These are phyloP conservation scores for Simmondsia chinensis DNA, from an alignment of 148 eudicot species.

Conservation along the genomic window DNA sequence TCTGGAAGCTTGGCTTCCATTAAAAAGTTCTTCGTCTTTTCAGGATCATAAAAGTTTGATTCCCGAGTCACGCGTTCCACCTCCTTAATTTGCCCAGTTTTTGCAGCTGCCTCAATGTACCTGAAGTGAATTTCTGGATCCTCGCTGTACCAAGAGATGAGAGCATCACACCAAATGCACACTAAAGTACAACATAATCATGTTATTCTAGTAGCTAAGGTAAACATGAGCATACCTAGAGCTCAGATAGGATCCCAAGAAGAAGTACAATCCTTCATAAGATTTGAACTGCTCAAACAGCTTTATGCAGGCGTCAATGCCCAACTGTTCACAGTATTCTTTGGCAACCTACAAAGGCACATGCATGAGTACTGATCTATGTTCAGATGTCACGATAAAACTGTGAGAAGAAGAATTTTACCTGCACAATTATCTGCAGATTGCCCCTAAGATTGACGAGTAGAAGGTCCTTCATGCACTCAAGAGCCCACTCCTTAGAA, in stretches of 20 bases:
- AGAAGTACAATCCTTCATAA: constrained; percentile 91
- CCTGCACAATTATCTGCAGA: constrained; percentile 99
- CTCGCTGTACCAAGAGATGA: constrained; percentile 47
- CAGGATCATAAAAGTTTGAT: constrained; percentile 87
- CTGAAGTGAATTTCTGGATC: constrained; percentile 95
- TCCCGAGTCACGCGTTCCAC: constrained; percentile 97
- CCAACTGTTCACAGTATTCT: constrained; percentile 90
- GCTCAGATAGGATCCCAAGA: constrained; percentile 88
- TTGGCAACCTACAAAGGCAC: constrained; percentile 66
- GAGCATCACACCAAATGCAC: constrained; percentile 5
- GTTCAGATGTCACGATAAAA: no score
- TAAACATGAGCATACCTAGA: constrained; percentile 54
- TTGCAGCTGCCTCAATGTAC: constrained; percentile 97
- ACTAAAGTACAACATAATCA: no score
- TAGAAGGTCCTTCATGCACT: constrained; percentile 95
- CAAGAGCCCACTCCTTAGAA: constrained; percentile 93
- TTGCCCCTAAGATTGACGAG: constrained; percentile 90
- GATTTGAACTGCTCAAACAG: constrained; percentile 96
- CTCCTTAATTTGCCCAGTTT: constrained; percentile 98
- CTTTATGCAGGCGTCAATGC: constrained; percentile 81
- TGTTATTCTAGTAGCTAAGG: no score
- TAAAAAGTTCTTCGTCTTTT: constrained; percentile 87
- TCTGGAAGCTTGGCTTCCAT: constrained; percentile 99
- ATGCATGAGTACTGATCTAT: not conserved
- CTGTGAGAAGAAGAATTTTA: constrained; percentile 17